A percentile compares a stretch with the other conserved stretches of the same genome.
These are phyloP conservation scores for Plectranthus barbatus DNA, from an alignment of 257 asterid genomes.

Conservation along the genomic window DNA sequence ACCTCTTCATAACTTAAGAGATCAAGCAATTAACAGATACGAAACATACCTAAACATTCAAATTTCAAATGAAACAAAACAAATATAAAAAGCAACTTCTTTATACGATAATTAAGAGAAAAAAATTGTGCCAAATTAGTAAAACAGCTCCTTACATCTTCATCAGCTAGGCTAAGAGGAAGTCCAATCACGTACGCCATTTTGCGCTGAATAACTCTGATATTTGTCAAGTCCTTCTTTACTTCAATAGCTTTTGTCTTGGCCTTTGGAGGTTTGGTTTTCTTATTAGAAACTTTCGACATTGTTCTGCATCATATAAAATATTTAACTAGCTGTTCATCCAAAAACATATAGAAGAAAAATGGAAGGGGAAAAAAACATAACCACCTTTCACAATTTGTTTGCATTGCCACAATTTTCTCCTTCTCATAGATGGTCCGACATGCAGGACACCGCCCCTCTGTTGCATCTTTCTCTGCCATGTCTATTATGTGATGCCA, in stretches of 20 bases:
- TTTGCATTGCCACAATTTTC: constrained; percentile 74
- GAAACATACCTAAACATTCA: neutral
- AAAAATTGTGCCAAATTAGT: neutral
- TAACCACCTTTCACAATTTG: constrained; percentile 62
- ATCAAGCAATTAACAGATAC: constrained; percentile 8
- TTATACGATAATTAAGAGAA: neutral
- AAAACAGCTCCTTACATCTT: constrained; percentile 52
- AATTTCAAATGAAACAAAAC: too few relatives aligned
- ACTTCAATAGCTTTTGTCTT: constrained; percentile 74
- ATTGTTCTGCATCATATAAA: constrained; percentile 33
- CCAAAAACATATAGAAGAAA: neutral
- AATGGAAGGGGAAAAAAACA: constrained; percentile 5
- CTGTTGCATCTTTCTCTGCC: constrained; percentile 82
- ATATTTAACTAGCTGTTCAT: constrained; percentile 12
- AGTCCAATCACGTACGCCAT: constrained; percentile 93
- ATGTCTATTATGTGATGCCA: constrained; percentile 96
- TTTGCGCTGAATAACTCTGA: constrained; percentile 89
- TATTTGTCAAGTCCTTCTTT: constrained; percentile 70
- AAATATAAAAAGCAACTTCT: constrained; percentile 1
- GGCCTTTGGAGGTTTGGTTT: constrained; percentile 66
- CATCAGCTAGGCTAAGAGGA: constrained; percentile 88
- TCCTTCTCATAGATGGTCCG: constrained; percentile 76
- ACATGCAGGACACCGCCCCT: constrained; percentile 97
- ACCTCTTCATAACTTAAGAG: constrained; percentile 13
- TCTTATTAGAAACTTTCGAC: constrained; percentile 45